Conservation (phyloP, 495 filamentous ascomycete species). For the Elasticomyces elasticus region DNA sequence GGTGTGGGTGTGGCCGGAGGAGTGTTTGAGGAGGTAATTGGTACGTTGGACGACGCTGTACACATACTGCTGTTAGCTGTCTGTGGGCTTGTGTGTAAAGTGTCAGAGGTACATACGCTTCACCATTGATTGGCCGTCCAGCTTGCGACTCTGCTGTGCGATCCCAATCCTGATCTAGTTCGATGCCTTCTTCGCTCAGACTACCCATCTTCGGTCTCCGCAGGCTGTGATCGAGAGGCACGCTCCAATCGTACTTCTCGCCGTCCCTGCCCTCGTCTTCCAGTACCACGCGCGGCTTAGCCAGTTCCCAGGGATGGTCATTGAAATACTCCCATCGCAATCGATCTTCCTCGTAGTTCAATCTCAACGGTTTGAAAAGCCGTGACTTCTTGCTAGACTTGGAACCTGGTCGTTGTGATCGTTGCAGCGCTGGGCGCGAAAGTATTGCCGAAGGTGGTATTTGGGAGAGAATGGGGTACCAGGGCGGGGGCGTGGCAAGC, state of each 20-base stretch:
- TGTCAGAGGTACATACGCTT: not conserved
- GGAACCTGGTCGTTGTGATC: constrained; percentile 9
- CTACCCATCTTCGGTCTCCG: not conserved
- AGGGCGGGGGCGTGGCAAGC: constrained; percentile 49
- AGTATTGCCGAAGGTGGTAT: constrained; percentile 75
- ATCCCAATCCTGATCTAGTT: constrained; percentile 11
- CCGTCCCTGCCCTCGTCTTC: constrained; percentile 79
- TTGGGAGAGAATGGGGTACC: constrained; percentile 62
- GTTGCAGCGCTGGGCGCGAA: constrained; percentile 39
- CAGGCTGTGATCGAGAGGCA: constrained; percentile 18
- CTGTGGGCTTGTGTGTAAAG: not conserved
- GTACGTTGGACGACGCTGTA: constrained; percentile 86
- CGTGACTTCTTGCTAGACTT: constrained; percentile 43
- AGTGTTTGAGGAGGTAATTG: constrained; percentile 47
- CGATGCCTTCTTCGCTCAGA: constrained; percentile 1
- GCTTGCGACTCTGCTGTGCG: constrained; percentile 42
- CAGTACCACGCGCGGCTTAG: constrained; percentile 71
- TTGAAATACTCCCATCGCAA: constrained; percentile 72
- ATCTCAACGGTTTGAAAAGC: constrained; percentile 66
- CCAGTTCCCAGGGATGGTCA: constrained; percentile 96
- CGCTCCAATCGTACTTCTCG: constrained; percentile 66
- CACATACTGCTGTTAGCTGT: not conserved
- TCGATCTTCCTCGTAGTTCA: constrained; percentile 77
- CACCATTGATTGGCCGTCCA: constrained; percentile 72
- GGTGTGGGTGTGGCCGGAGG: constrained; percentile 20